Evolutionary conservation across 2,329 filamentous ascomycete species (phyloP), one percentile per base, ranked within the genome.

Genomic region (Arachnomyces sp.): DNA sequence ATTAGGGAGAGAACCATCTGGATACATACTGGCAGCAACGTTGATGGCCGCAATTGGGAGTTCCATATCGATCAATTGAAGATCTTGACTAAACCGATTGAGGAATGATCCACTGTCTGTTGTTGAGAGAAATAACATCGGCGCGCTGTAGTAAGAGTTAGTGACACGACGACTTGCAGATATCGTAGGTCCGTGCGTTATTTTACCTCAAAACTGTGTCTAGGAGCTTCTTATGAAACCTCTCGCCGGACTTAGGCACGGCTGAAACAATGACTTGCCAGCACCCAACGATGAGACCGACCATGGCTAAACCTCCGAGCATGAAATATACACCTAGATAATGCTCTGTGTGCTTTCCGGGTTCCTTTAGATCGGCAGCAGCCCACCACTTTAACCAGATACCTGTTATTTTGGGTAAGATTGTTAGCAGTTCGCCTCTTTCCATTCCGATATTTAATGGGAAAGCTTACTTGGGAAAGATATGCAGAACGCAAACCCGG

Each of bases 171-270:
- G n/a, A 25, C 9, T 25, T 25, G 21, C 9, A 25, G 21, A 25
- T 25, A 25, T 25, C 5, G 5, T 9, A 25, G 21, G 5, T 9
- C 21, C 21, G 21, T 5, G 21, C 7, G 14, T 9, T 7, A 17
- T 13, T 16, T 31, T 47, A 68, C 63, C 57, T 61, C n/a, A 73
- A 58, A 7, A 74, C 70, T 2, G 71, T 71, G 7, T 60, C 58
- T 7, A 76, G 55, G 1, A 76, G 56, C 34, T 56, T 65, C 37
- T 59, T 58, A 44, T 77, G 73, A 42, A 77, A 71, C 32, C 49
- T 61, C 39, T 66, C 62, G 3, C 69, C 71, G n/a, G 72, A 74
- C 21, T 64, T 66, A 3, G 72, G 72, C 3, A 75, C 68, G 68
- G 76, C 74, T 3, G 59, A 67, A 25, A 75, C 68, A 34, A 75